Evolutionary conservation across 768 basidiomycete genomes (phyloP).

Genomic region (Hydnomerulius pinastri): DNA sequence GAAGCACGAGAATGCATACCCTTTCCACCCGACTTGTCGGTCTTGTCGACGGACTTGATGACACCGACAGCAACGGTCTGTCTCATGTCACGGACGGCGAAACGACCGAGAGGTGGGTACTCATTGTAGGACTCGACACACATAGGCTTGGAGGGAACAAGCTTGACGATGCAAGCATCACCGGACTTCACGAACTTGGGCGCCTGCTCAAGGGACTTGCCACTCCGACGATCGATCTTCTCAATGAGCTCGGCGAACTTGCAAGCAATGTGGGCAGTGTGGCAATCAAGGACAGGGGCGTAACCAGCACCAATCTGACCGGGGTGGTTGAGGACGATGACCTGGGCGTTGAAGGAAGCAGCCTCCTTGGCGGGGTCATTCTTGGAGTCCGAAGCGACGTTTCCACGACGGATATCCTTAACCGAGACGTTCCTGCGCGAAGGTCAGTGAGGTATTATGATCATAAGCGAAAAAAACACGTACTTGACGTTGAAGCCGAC

Average conservation of each 20-base stretch:
- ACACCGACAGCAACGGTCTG: slow-evolving; percentile 99
- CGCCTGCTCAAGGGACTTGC: slow-evolving; percentile 82
- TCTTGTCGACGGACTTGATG: slow-evolving; percentile 97
- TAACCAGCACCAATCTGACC: slow-evolving; percentile 99
- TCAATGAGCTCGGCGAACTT: slow-evolving; percentile 98
- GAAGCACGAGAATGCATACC: slow-evolving; percentile 44
- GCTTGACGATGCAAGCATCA: slow-evolving; percentile 98
- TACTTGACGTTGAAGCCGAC: slow-evolving; percentile 99
- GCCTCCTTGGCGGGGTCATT: slow-evolving; percentile 99
- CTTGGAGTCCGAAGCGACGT: slow-evolving; percentile 99
- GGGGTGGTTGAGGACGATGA: slow-evolving; percentile 99
- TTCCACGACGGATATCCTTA: slow-evolving; percentile 99
- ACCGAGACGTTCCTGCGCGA: slow-evolving; percentile 92
- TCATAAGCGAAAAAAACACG: slow-evolving; percentile 25
- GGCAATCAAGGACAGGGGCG: slow-evolving; percentile 98
- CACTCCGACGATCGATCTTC: slow-evolving; percentile 99
- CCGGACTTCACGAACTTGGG: slow-evolving; percentile 99
- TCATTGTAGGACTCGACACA: slow-evolving; percentile 92
- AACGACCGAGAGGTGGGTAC: slow-evolving; percentile 99
- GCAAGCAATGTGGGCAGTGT: slow-evolving; percentile 99
- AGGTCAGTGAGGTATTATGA: slow-evolving; percentile 4
- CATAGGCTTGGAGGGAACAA: slow-evolving; percentile 96
- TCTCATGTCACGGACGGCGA: slow-evolving; percentile 99
- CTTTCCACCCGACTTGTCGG: slow-evolving; percentile 88
- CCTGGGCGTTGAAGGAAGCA: slow-evolving; percentile 98